Base-by-base conservation (phyloP, 495 filamentous ascomycete genomes). In the Aspergillus indologenus region DNA sequence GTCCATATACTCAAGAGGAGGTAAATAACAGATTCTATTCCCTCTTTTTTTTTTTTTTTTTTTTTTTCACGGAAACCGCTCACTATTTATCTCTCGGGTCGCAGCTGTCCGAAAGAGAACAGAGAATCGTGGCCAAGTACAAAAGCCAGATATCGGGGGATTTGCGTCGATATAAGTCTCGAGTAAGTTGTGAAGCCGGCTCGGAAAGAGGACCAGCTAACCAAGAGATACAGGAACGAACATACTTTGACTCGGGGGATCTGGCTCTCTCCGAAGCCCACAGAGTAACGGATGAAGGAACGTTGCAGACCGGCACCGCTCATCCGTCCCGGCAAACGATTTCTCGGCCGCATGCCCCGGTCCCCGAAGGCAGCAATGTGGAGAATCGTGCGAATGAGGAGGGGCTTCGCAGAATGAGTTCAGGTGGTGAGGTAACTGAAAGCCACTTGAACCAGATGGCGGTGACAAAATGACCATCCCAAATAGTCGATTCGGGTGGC, bases 181-280 rank as follows among this genome's bases (percentile, higher is more conserved):
- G 34, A 40, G 34, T 40, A 40, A 40, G 12, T 40, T 40, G n/a
- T 40, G 7, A 40, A 7, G 34, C 6, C 20, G 46, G 29, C 18
- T 20, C 12, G 56, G 34, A 31, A 49, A 31, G 47, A n/a, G 18
- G 5, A 40, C 12, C 21, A 47, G 17, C 53, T 62, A 22, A 58
- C 52, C 50, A 51, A 60, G 15, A 60, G 15, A 54, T 40, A 62
- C 52, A 71, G 68, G 51, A 69, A 59, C 66, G 70, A 40, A 65
- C 31, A 0, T 73, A 71, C 55, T 71, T 73, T 56, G 70, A 73
- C 65, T 73, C 68, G 8, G 68, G 70, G 43, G 68, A 73, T 51
- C 67, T 65, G 12, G 70, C 70, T 56, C 59, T 71, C 64, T 71
- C 64, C n/a, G 55, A 68, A 12, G 60, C 66, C 52, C 11, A 68